Evolutionary conservation across 1,284 basidiomycete species (phyloP).

Genomic region (Leccinum ponderosum): DNA sequence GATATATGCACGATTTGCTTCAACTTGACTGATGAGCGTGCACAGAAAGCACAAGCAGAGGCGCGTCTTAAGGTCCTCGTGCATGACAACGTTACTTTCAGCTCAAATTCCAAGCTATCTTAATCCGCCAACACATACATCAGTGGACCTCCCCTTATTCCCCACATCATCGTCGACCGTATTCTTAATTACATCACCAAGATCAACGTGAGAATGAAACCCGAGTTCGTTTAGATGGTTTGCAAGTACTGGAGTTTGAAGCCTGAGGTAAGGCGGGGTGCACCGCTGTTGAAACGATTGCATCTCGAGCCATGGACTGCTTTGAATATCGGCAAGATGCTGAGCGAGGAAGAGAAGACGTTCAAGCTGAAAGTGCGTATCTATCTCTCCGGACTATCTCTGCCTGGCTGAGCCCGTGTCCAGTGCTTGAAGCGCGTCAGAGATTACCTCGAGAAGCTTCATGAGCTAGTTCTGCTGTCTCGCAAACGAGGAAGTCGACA

Average conservation of each 20-base stretch:
- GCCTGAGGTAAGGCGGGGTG: constrained; percentile 89
- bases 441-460: constrained; percentile 77
- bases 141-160: constrained; percentile 65
- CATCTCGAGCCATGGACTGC: constrained; percentile 99
- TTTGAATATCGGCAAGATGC: constrained; percentile 56
- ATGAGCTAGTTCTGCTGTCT: constrained; percentile 69
- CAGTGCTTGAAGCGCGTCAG: constrained; percentile 74
- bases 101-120: too few relatives aligned
- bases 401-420: constrained; percentile 14
- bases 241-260: constrained; percentile 98
- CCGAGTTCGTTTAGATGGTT: constrained; percentile 75
- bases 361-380: constrained; percentile 77
- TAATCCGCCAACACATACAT: constrained; percentile 58
- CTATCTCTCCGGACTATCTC: neutral
- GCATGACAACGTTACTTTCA: too few relatives aligned
- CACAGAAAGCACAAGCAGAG: too few relatives aligned
- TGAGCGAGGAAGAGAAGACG: constrained; percentile 82
- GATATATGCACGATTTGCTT: neutral
- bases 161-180: constrained; percentile 70
- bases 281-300: constrained; percentile 89
- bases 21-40: too few relatives aligned
- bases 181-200: constrained; percentile 79
- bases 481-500: constrained; percentile 87
- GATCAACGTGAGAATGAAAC: constrained; percentile 75
- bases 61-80: too few relatives aligned